These are phyloP conservation scores for Corchorus capsularis DNA, from an alignment of 345 rosid genomes.

Conservation along the genomic window DNA sequence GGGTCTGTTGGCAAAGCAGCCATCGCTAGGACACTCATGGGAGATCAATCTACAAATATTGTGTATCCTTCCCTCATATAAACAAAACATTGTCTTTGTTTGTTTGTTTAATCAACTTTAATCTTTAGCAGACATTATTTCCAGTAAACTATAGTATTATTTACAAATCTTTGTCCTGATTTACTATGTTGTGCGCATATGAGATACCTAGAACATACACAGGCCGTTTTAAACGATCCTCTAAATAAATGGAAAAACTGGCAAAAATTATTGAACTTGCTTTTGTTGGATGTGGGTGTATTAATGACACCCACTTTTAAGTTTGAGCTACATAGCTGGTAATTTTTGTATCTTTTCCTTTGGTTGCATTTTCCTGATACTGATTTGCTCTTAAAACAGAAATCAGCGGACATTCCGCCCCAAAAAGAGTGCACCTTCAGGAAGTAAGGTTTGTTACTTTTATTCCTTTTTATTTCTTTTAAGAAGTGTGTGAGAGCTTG, in stretches of 20 bases:
- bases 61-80: neutral
- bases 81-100: neutral
- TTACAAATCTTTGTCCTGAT: neutral
- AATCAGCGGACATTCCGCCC: slow-evolving; percentile 98
- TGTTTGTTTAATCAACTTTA: neutral
- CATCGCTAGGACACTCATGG: neutral
- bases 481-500: neutral
- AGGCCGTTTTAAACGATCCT: neutral
- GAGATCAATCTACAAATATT: neutral
- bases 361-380: slow-evolving; percentile 17
- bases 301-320: neutral
- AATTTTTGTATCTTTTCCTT: slow-evolving; percentile 27
- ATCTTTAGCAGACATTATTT: neutral
- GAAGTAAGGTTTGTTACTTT: slow-evolving; percentile 80
- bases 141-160: neutral
- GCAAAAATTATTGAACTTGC: neutral
- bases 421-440: slow-evolving; percentile 95
- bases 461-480: neutral
- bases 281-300: neutral
- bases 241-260: neutral
- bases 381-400: slow-evolving; percentile 44
- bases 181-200: neutral
- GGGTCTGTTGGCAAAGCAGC: slow-evolving; percentile 3
- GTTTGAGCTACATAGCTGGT: neutral
- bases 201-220: neutral